Evolutionary conservation across 345 rosid species (phyloP), one percentile per base, ranked within the genome.

Genomic region (Pistacia vera): DNA sequence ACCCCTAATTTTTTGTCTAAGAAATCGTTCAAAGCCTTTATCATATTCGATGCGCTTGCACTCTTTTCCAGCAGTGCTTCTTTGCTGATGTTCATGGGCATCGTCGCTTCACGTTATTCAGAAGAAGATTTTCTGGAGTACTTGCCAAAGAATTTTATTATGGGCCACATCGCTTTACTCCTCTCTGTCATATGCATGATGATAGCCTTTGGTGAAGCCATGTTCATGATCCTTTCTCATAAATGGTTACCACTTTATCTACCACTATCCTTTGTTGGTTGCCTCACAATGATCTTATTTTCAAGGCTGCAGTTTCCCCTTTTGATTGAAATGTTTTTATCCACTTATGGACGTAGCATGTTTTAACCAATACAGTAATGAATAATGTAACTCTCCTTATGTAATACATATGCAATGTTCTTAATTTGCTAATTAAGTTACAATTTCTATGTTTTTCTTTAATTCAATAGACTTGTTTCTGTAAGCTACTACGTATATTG

Each of bases 31-130:
- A 7, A 30, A 11, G 33, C 63, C 12, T 73, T 73, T n/a, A 33
- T 35, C 49, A 17, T 73, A 8, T 49, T 60, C 16, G 12, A 62
- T 62, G 68, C 68, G 9, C 69, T 73, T 17, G 76, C 76, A 33
- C 69, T 73, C 6, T 73, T 60, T n/a, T 73, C 48, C 2, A 62
- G 69, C 5, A 28, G 22, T 11, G 25, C 61, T 49, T 73, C 69
- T 7, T 28, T 63, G 7, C 69, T 62, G 0, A 63, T 49, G 76
- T 73, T 63, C 48, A 18, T 73, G 61, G 61, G 76, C 16, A 73
- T 73, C 22, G n/a, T 49, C 12, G 12, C 52, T 49, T 49, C 52
- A 11, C 52, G 52, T 7, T 49, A 49, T 8, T 49, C 52, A 8
- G 52, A 49, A 49, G 12, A 49, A 49, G 52, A 49, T 49, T 49